Conservation (phyloP, 139 green algal species). For the Choricystis sp. region DNA sequence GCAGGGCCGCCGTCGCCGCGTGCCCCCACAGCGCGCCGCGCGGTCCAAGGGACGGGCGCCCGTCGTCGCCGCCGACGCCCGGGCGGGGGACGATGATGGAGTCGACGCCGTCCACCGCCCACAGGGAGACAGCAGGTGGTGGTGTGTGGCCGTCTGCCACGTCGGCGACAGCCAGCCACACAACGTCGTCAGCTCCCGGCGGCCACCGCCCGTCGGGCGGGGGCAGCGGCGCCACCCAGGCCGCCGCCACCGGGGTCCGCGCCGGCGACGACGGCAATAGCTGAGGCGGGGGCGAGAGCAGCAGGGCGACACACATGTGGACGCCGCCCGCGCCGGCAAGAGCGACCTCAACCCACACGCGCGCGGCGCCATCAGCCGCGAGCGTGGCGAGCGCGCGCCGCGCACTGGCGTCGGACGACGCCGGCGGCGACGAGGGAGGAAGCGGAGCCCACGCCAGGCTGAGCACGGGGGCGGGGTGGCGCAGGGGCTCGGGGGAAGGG, state of each 20-base stretch:
- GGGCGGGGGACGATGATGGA: background rate
- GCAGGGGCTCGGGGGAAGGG: background rate
- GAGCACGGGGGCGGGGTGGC: background rate
- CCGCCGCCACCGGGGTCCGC: too few species aligned
- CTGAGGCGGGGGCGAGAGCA: background rate
- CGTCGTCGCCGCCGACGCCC: too few species aligned
- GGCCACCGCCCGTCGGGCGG: too few species aligned
- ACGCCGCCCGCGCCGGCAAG: background rate
- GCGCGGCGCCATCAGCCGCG: background rate
- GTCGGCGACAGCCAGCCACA: background rate
- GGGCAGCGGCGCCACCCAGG: background rate
- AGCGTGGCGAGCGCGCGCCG: background rate
- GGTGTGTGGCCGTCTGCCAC: too few species aligned
- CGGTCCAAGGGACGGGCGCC: background rate
- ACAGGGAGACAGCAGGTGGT: background rate
- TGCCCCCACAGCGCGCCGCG: background rate
- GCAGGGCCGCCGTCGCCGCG: too few species aligned
- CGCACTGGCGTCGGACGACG: background rate
- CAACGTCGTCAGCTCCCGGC: background rate
- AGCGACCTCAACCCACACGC: background rate
- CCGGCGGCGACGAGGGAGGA: too few species aligned
- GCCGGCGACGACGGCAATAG: background rate
- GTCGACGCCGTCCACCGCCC: background rate
- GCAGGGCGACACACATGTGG: background rate
- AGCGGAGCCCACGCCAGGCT: background rate